Conservation (phyloP, 257 asterid species). For the Ilex asprella region DNA sequence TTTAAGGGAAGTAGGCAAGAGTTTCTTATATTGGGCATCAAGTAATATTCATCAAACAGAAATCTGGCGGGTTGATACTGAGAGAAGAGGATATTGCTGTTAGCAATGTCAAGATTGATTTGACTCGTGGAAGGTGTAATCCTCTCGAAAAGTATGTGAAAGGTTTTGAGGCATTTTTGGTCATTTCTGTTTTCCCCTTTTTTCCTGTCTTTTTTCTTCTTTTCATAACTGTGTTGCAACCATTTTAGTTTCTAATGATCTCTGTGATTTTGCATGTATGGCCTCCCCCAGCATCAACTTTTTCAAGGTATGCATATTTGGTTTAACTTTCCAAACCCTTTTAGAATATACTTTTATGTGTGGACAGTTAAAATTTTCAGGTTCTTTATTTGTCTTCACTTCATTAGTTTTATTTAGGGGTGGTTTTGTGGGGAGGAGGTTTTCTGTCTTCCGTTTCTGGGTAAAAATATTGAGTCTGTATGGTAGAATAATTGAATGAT, state of each 20-base stretch:
- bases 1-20: too few species aligned
- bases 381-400: too few species aligned
- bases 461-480: too few species aligned
- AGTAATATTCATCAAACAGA: slow-evolving; percentile 27
- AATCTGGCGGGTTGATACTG: slow-evolving; percentile 41
- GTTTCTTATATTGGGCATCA: too few species aligned
- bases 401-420: too few species aligned
- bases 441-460: too few species aligned
- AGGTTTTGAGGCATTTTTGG: not conserved
- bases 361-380: too few species aligned
- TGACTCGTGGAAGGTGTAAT: slow-evolving; percentile 75
- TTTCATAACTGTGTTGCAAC: not conserved
- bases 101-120: slow-evolving; percentile 76
- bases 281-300: slow-evolving; percentile 62
- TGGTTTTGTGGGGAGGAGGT: too few species aligned
- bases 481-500: too few species aligned
- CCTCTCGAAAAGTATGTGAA: slow-evolving; percentile 79
- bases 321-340: too few species aligned
- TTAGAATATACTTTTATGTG: too few species aligned
- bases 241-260: slow-evolving; percentile 4
- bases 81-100: slow-evolving; percentile 82
- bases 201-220: slow-evolving; percentile 5
- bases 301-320: slow-evolving; percentile 55
- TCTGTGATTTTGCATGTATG: slow-evolving; percentile 24
- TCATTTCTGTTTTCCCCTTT: not conserved